These are phyloP conservation scores for Podila horticola DNA, from an alignment of 192 early-diverging fungal genomes.

Conservation along the genomic window DNA sequence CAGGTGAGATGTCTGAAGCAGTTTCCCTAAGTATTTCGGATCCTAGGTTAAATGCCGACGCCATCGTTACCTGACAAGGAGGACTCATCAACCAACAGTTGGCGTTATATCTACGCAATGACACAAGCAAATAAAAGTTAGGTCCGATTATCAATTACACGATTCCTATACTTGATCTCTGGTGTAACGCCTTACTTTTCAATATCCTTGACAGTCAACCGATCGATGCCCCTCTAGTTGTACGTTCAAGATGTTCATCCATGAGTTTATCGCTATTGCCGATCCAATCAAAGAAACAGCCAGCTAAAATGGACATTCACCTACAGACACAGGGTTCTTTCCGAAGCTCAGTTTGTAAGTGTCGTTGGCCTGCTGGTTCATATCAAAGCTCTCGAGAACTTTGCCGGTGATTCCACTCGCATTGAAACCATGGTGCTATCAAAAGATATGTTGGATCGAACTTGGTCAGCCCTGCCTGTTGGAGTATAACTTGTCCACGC, in stretches of 20 bases:
- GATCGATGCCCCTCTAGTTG: conserved; percentile 59
- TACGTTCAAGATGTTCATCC: conserved; percentile 1
- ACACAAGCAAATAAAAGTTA: too few species aligned
- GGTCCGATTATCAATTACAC: too few species aligned
- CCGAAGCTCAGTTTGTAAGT: conserved; percentile 76
- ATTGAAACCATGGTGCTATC: conserved; percentile 79
- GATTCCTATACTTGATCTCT: too few species aligned
- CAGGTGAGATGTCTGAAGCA: not conserved
- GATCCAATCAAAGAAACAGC: not conserved
- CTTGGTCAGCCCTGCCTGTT: too few species aligned
- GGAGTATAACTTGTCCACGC: not conserved
- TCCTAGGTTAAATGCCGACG: not conserved
- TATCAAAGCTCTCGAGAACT: conserved; percentile 87
- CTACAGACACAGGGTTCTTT: conserved; percentile 51
- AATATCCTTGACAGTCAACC: conserved; percentile 55
- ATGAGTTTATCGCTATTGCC: conserved; percentile 41
- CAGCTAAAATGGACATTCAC: not conserved
- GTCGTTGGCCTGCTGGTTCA: conserved; percentile 87
- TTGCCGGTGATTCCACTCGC: conserved; percentile 62
- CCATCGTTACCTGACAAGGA: conserved; percentile 81
- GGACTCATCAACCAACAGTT: conserved; percentile 92
- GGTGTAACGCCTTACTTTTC: conserved; percentile 37
- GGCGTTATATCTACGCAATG: conserved; percentile 61
- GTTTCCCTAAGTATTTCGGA: too few species aligned
- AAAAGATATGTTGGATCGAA: too few species aligned